Evolutionary conservation across 176 grass and related monocot species (phyloP), one percentile per base, ranked within the genome.

Genomic region (Thinopyrum elongatum): DNA sequence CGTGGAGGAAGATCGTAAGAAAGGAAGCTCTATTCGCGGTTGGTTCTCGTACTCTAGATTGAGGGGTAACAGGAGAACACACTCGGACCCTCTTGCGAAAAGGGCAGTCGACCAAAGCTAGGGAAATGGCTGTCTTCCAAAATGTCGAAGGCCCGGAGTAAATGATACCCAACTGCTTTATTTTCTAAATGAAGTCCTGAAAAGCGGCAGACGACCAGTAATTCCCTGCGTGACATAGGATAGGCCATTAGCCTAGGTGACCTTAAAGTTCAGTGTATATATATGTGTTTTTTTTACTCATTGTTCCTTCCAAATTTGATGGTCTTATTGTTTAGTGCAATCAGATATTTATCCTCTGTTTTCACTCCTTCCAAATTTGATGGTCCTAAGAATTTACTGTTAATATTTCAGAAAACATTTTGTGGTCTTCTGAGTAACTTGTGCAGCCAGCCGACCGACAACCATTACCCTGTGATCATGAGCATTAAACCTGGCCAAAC

Each of bases 41-140:
- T 90, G 72, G 89, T 90, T 98, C 79, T 90, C 83, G 10, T 98
- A 89, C 62, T 88, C 88, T 8, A 94, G 49, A 87, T 39, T 92
- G 77, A 90, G 73, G 66, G 70, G 76, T 31, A 84, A 79, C 84
- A 87, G 87, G 27, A 86, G 73, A 65, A 89, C 81, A 26, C 76
- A 87, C 15, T 83, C 84, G 10, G 83, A 77, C 13, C 19, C 55
- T 84, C 76, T 72, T 39, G 4, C 47, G 51, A 81, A 44, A 76
- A 87, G 84, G 74, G 3, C 79, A 36, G 35, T 22, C 42, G 58
- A 70, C 39, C 84, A 7, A 85, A 72, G 55, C 33, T 87, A 41
- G 81, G 76, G 39, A 86, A 87, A 53, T 90, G 87, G 91, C 7
- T 90, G 15, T 90, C 76, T 67, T 87, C 31, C 2, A 87, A 87